These are phyloP conservation scores for Umbelopsis sp. DNA, from an alignment of 192 early-diverging fungal species.

Conservation along the genomic window DNA sequence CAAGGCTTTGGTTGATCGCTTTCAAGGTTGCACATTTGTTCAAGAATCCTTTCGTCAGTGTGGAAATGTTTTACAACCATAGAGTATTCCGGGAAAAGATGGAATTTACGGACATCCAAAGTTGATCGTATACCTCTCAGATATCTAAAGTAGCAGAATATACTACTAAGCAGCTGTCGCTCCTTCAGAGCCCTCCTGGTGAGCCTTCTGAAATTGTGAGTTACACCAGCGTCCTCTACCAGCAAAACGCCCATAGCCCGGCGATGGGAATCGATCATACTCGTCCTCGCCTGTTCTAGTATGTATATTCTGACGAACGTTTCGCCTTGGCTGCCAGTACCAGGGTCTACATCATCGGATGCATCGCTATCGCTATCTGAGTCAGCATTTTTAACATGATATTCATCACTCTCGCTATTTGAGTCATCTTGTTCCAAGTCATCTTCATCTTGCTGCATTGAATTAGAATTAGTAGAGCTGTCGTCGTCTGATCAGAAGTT, in stretches of 20 bases:
- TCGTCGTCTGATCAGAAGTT: too few species aligned
- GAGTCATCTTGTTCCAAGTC: too few species aligned
- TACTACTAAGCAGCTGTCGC: background rate
- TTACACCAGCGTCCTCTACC: background rate
- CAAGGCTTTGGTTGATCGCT: background rate
- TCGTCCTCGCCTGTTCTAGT: too few species aligned
- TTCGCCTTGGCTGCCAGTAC: too few species aligned
- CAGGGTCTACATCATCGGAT: too few species aligned
- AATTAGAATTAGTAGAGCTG: too few species aligned
- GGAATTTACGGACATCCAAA: background rate
- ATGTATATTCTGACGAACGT: too few species aligned
- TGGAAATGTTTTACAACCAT: background rate
- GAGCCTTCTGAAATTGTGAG: background rate
- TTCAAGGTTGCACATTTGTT: background rate
- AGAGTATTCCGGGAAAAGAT: background rate
- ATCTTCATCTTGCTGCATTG: too few species aligned
- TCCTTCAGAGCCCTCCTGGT: background rate
- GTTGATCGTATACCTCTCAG: background rate
- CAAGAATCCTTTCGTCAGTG: background rate
- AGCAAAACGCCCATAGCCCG: background rate
- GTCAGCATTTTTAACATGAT: too few species aligned
- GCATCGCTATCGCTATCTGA: too few species aligned
- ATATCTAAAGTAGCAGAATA: background rate
- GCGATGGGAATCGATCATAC: background rate
- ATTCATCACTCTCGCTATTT: too few species aligned